A percentile compares a stretch with the other conserved stretches of the same genome.
phyloP scores from a whole-genome alignment of 768 basidiomycete species.

The Amanita rimosa region DNA sequence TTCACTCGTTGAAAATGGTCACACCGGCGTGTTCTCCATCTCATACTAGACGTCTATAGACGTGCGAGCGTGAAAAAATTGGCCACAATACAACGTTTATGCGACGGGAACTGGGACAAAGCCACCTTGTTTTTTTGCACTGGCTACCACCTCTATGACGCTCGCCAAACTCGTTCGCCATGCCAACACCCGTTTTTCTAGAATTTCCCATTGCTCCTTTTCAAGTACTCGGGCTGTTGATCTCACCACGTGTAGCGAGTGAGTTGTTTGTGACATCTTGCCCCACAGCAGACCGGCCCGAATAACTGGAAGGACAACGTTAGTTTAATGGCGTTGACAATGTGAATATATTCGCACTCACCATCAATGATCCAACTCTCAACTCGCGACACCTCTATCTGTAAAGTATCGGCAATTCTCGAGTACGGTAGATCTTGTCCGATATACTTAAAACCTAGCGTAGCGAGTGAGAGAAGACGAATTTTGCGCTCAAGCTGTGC shows the following conservation, averaged over 20 bases:
- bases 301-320: slow-evolving; percentile 41
- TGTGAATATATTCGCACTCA: slow-evolving; percentile 17
- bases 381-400: slow-evolving; percentile 54
- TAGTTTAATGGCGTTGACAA: not conserved
- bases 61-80: not conserved
- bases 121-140: slow-evolving; percentile 37
- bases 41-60: not conserved
- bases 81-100: not conserved
- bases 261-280: slow-evolving; percentile 73
- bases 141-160: slow-evolving; percentile 60
- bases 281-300: slow-evolving; percentile 70
- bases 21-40: no score
- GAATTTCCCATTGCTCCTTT: slow-evolving; percentile 65
- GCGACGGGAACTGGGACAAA: slow-evolving; percentile 14
- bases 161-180: slow-evolving; percentile 68
- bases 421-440: slow-evolving; percentile 66
- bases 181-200: slow-evolving; percentile 62
- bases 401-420: slow-evolving; percentile 53
- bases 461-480: slow-evolving; percentile 62
- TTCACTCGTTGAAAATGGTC: not conserved
- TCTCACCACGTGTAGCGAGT: slow-evolving; percentile 60
- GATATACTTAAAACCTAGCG: slow-evolving; percentile 67
- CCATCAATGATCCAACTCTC: slow-evolving; percentile 87
- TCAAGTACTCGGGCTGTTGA: slow-evolving; percentile 71
- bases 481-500: slow-evolving; percentile 67